Conservation (phyloP, 768 basidiomycete genomes). For the Tulasnella sp. region DNA sequence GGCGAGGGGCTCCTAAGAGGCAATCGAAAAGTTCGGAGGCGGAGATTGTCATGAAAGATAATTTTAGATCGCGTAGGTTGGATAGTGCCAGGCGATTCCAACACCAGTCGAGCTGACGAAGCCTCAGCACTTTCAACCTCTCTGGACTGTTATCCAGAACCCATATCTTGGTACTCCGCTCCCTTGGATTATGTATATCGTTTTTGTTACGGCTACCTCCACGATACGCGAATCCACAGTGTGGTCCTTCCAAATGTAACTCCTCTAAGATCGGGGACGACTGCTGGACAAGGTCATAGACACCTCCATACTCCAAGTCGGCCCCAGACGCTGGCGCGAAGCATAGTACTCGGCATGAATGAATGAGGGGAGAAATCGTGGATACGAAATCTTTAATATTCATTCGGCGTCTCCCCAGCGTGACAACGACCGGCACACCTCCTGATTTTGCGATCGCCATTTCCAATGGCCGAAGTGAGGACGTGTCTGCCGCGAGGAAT, state of each 20-base stretch:
- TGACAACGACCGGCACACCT: background rate
- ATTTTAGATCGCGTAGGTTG: background rate
- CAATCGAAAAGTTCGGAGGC: background rate
- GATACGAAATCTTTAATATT: background rate
- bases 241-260: background rate
- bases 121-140: background rate
- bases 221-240: background rate
- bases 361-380: background rate
- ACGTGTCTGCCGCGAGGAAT: background rate
- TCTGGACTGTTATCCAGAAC: background rate
- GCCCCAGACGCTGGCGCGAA: background rate
- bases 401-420: background rate
- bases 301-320: background rate
- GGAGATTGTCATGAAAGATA: background rate
- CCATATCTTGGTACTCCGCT: background rate
- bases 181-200: background rate
- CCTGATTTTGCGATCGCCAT: background rate
- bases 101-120: background rate
- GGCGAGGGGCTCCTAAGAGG: background rate
- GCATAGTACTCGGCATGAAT: background rate
- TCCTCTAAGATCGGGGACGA: background rate
- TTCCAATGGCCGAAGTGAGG: background rate
- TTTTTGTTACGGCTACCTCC: no score
- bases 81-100: background rate
- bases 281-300: background rate